Percentiles rank a stretch among this genome's conserved stretches.
Evolutionary conservation across 2,329 filamentous ascomycete genomes (phyloP).

Genomic region (Cryphonectria carpinicola): DNA sequence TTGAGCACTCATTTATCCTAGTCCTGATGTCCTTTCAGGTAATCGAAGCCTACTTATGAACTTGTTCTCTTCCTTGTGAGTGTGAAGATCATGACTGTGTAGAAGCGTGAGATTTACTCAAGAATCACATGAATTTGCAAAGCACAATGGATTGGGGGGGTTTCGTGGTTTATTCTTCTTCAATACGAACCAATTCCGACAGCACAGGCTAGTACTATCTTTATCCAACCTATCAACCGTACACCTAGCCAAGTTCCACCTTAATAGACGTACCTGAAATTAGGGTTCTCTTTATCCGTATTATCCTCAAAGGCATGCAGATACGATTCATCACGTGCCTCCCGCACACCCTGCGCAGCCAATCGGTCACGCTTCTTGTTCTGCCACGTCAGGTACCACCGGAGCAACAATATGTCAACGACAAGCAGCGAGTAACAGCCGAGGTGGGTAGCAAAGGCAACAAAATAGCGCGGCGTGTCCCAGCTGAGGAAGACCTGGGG

Average conservation of each 20-base stretch:
- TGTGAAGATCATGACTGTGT: not conserved
- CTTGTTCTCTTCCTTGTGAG: not conserved
- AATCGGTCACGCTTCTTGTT: slow-evolving; percentile 62
- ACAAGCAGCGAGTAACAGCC: slow-evolving; percentile 69
- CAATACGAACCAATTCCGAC: not conserved
- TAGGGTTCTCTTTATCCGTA: slow-evolving; percentile 64
- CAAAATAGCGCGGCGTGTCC: slow-evolving; percentile 69
- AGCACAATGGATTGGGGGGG: too few species aligned
- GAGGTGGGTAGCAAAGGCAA: slow-evolving; percentile 70
- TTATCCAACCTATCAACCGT: not conserved
- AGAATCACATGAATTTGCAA: not conserved
- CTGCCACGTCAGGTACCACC: slow-evolving; percentile 60
- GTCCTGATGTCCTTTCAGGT: not conserved
- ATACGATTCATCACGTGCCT: slow-evolving; percentile 45
- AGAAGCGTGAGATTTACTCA: not conserved
- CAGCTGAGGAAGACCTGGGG: slow-evolving; percentile 66
- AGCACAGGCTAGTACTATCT: too few species aligned
- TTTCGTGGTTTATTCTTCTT: too few species aligned
- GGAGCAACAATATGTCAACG: slow-evolving; percentile 58
- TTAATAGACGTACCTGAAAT: slow-evolving; percentile 62
- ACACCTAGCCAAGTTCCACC: not conserved
- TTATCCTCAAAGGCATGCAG: slow-evolving; percentile 65
- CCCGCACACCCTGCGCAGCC: slow-evolving; percentile 44
- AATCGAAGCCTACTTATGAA: too few species aligned
- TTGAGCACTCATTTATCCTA: not conserved